A percentile compares a stretch with the other conserved stretches of the same genome.
Evolutionary conservation across 2,329 filamentous ascomycete species (phyloP).

Genomic region (Phialophora expanda): DNA sequence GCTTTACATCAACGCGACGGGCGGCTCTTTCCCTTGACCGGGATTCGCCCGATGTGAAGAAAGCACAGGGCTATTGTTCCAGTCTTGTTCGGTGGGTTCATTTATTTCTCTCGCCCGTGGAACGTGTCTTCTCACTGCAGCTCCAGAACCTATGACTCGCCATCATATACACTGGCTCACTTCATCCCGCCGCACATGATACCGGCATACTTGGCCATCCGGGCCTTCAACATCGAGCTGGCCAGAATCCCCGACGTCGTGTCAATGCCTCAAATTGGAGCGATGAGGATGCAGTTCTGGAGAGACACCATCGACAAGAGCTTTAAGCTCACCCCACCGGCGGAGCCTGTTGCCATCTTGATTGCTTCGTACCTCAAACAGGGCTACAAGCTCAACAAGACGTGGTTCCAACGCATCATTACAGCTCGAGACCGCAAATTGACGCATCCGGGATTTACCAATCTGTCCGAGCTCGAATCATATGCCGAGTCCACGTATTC

Average conservation of each 20-base stretch:
- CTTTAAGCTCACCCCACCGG: constrained; percentile 77
- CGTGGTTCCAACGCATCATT: constrained; percentile 78
- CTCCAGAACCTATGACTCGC: constrained; percentile 80
- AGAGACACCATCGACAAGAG: constrained; percentile 80
- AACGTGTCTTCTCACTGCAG: not conserved
- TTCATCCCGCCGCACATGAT: constrained; percentile 77
- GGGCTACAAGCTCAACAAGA: constrained; percentile 62
- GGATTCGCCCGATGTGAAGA: constrained; percentile 56
- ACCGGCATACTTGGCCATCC: constrained; percentile 86
- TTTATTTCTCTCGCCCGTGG: not conserved
- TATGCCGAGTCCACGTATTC: constrained; percentile 97
- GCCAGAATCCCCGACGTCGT: constrained; percentile 88
- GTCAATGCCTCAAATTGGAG: constrained; percentile 82
- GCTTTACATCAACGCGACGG: constrained; percentile 30
- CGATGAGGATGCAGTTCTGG: constrained; percentile 95
- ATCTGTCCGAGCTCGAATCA: constrained; percentile 74
- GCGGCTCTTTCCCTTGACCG: constrained; percentile 34
- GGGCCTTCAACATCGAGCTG: constrained; percentile 90
- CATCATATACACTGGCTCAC: constrained; percentile 82
- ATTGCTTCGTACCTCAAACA: constrained; percentile 72
- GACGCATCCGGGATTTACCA: constrained; percentile 80
- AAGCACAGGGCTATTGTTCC: constrained; percentile 64
- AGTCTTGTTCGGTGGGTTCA: constrained; percentile 58
- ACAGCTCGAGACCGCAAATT: constrained; percentile 81
- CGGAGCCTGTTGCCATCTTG: constrained; percentile 88